A percentile compares a stretch with the other conserved stretches of the same genome.
phyloP scores from a whole-genome alignment of 2,329 filamentous ascomycete species.

The Botrytis aclada region DNA sequence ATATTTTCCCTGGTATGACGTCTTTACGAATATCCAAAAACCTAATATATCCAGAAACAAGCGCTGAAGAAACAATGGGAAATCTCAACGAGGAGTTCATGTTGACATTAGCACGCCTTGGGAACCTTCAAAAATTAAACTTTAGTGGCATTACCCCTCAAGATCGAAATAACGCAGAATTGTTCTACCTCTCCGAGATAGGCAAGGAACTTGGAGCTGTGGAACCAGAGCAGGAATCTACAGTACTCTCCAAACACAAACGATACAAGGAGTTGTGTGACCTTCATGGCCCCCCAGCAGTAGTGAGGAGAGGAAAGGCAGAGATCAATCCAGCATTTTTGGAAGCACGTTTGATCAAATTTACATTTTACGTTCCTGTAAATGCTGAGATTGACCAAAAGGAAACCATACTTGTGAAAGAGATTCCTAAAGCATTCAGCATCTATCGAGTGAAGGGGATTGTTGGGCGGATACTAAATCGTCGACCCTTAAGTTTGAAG shows the following conservation, averaged over 20 bases:
- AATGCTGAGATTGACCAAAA: constrained; percentile 22
- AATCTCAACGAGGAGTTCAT: constrained; percentile 81
- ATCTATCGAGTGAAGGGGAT: constrained; percentile 80
- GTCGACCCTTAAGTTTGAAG: constrained; percentile 60
- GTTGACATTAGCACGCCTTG: constrained; percentile 76
- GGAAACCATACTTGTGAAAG: constrained; percentile 26
- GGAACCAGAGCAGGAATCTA: constrained; percentile 49
- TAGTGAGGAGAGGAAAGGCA: constrained; percentile 49
- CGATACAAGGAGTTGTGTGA: constrained; percentile 72
- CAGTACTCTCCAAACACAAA: constrained; percentile 62
- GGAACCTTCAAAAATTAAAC: constrained; percentile 66
- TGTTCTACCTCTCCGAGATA: constrained; percentile 88
- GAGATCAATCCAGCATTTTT: constrained; percentile 74
- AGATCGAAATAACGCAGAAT: constrained; percentile 83
- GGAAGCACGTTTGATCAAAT: constrained; percentile 69
- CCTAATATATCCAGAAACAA: constrained; percentile 62
- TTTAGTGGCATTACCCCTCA: constrained; percentile 67
- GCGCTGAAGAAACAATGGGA: constrained; percentile 42
- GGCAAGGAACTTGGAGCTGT: constrained; percentile 67
- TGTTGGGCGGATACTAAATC: constrained; percentile 65
- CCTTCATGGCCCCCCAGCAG: constrained; percentile 67
- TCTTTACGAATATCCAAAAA: constrained; percentile 82
- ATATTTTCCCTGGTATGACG: constrained; percentile 68
- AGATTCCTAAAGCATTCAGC: constrained; percentile 73
- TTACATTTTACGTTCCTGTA: constrained; percentile 50